Base-by-base conservation (phyloP, 495 filamentous ascomycete species). In the Baudoinia panamericana region DNA sequence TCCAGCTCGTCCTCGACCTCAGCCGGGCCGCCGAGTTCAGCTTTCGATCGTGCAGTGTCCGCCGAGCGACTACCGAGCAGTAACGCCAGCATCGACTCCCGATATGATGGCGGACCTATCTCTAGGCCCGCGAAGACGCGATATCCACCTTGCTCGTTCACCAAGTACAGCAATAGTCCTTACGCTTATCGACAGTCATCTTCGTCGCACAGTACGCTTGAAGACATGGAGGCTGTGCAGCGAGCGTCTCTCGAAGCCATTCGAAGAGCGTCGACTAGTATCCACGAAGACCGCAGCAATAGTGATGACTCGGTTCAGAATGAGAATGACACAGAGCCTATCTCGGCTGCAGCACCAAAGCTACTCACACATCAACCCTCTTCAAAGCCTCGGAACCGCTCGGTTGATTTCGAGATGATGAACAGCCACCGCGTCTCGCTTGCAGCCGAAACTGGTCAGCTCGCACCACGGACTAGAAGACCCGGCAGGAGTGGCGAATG, bases 381-480 rank as follows among this genome's bases (percentile, higher is more conserved):
- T 11, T 27, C 47, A 15, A 38, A 20, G 16, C 31, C 29, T 5
- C 29, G 29, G 10, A 19, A 45, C 13, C 17, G 37, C 3, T 42
- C 45, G 22, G 30, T 27, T 2, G 58, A 65, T 33, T 44, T 66
- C 4, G 54, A 63, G 22, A 40, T 61, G 19, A 57, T 66, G 22
- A 50, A 62, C 17, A 67, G 46, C 32, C 61, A 64, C 36, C 57
- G 61, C 10, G 29, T 57, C 13, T 66, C 65, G 4, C 64, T 65
- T 33, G 57, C 61, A 26, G 64, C 66, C n/a, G 66, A 68, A 41
- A 62, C 54, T 15, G 65, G 65, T 19, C 63, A 66, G 33, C 56
- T 69, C 16, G 58, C 56, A 16, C 64, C 63, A 3, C 55, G 63
- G 16, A 41, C 51, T 21, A 53, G 58, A 17, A 44, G 39, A 29